Evolutionary conservation across 2,329 filamentous ascomycete genomes (phyloP), one percentile per base, ranked within the genome.

Genomic region (Trichoderma hamatum): DNA sequence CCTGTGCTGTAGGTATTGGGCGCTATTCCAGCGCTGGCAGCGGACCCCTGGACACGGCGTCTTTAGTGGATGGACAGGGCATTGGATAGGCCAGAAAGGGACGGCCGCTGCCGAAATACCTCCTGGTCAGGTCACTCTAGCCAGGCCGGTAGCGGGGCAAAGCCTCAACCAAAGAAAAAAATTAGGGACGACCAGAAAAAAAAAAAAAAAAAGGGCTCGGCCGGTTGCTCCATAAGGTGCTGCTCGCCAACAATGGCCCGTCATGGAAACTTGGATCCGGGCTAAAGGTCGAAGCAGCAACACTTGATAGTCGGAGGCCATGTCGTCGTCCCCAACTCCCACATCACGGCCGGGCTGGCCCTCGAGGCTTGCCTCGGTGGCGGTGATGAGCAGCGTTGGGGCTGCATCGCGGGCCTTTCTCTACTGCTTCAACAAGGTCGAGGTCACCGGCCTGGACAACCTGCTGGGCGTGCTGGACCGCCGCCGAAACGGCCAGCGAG

Each of bases 401-500:
- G 80, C 89, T 32, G 73, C 96, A 7, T 93, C 89, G 68, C 88
- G 92, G 70, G 84, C 83, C 2, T 97, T 98, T 76, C 81, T 97
- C 54, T 91, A 89, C 72, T 88, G 87, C 0, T 79, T 95, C 71
- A 96, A 92, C 78, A 86, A 84, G 30, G 89, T 93, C 58, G 90
- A 97, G 78, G 88, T 92, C 5, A 85, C 89, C 74, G 95, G 95
- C 1, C 82, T 96, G 70, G 89, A 94, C 59, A 82, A 84, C 13
- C 96, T 99, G 72, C 82, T 96, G 43, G 83, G 89, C 61, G 81
- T 95, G 5, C 81, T 98, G 46, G 94, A 97, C 74, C 85, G 87
- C 73, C 87, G 95, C 71, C 84, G 85, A 73, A 86, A 88, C 3
- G 85, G 87, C 52, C 84, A 84, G 62, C 88, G 93, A 72, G 83